A percentile compares a stretch with the other conserved stretches of the same genome.
Evolutionary conservation across 495 filamentous ascomycete species (phyloP).

Genomic region (Trichocladium antarcticum): DNA sequence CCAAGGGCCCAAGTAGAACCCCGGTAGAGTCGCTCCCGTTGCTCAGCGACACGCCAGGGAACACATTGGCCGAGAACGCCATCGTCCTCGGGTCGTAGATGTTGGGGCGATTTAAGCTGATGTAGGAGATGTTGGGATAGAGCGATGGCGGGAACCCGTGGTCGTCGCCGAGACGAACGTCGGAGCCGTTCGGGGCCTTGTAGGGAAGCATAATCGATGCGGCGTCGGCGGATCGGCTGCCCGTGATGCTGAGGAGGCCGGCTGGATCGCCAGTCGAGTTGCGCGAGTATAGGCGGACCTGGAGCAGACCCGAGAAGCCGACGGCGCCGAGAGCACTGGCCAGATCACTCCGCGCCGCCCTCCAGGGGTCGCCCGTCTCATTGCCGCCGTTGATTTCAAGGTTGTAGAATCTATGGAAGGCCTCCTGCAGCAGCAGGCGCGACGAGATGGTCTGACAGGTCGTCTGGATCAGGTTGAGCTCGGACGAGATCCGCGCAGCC

Average conservation of each 20-base stretch:
- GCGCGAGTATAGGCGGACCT: conserved; percentile 55
- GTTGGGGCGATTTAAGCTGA: conserved; percentile 29
- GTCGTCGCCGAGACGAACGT: conserved; percentile 47
- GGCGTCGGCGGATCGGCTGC: conserved; percentile 17
- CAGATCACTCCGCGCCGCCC: conserved; percentile 44
- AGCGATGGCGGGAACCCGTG: conserved; percentile 55
- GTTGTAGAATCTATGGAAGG: conserved; percentile 50
- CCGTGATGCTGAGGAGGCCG: conserved; percentile 53
- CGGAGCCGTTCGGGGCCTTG: conserved; percentile 42
- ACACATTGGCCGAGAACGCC: conserved; percentile 31
- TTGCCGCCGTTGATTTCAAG: conserved; percentile 38
- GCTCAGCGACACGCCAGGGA: conserved; percentile 45
- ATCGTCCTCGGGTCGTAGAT: conserved; percentile 27
- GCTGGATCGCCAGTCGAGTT: conserved; percentile 43
- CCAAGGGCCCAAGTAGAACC: conserved; percentile 57
- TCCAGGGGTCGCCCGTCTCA: conserved; percentile 39
- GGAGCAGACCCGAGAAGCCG: conserved; percentile 46
- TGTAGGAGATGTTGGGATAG: conserved; percentile 66
- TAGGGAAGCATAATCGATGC: conserved; percentile 47
- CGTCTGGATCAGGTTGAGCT: conserved; percentile 61
- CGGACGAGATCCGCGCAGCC: conserved; percentile 64
- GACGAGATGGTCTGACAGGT: conserved; percentile 56
- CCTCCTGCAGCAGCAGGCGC: conserved; percentile 53
- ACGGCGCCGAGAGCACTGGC: conserved; percentile 47
- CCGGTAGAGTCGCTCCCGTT: conserved; percentile 33